Evolutionary conservation across 2,329 filamentous ascomycete species (phyloP).

Genomic region (Pseudogymnoascus sp.): DNA sequence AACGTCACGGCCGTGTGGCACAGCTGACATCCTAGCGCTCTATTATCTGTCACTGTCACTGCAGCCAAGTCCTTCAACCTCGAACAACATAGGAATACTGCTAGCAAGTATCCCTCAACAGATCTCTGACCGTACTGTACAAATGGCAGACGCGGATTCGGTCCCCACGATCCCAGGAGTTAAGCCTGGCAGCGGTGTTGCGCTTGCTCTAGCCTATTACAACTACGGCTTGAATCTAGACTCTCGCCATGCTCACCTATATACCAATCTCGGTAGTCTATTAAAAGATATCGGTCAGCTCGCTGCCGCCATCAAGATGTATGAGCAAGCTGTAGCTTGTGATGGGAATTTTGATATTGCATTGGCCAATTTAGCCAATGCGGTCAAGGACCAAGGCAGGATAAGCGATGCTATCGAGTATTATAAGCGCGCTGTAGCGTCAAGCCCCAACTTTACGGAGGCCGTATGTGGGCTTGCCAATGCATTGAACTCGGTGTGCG

Average conservation of each 20-base stretch:
- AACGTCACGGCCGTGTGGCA: slow-evolving; percentile 60
- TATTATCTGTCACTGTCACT: slow-evolving; percentile 94
- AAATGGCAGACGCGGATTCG: slow-evolving; percentile 25
- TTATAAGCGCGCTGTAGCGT: slow-evolving; percentile 79
- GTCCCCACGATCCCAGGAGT: slow-evolving; percentile 64
- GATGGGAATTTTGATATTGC: slow-evolving; percentile 96
- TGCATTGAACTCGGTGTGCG: slow-evolving; percentile 90
- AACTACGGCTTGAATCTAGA: slow-evolving; percentile 88
- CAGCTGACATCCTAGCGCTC: slow-evolving; percentile 85
- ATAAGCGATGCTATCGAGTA: slow-evolving; percentile 88
- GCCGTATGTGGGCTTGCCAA: slow-evolving; percentile 94
- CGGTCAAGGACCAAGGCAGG: slow-evolving; percentile 90
- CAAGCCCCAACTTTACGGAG: slow-evolving; percentile 95
- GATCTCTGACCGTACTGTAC: slow-evolving; percentile 31
- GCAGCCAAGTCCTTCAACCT: slow-evolving; percentile 92
- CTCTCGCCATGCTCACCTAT: slow-evolving; percentile 83
- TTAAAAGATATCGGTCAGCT: slow-evolving; percentile 95
- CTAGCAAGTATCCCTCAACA: slow-evolving; percentile 86
- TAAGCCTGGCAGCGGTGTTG: slow-evolving; percentile 74
- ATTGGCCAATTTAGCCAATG: slow-evolving; percentile 90
- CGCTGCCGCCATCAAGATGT: slow-evolving; percentile 89
- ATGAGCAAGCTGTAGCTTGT: slow-evolving; percentile 85
- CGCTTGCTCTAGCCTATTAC: slow-evolving; percentile 86
- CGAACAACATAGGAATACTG: slow-evolving; percentile 95
- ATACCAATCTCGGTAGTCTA: slow-evolving; percentile 91